phyloP scores from a whole-genome alignment of 176 grass and related monocot genomes.

The Oryza punctata region DNA sequence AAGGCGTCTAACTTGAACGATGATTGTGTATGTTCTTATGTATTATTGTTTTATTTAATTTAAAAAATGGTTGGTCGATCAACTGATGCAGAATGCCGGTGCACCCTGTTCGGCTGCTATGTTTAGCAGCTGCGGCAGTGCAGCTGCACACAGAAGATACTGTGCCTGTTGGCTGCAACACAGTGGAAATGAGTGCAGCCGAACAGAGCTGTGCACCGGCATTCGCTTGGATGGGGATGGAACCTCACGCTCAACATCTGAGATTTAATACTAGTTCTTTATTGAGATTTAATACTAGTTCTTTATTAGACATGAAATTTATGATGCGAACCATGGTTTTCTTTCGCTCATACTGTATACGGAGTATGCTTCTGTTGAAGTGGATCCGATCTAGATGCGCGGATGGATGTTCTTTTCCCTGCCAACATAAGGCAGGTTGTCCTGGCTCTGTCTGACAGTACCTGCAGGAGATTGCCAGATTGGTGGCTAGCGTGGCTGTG shows the following conservation, averaged over 20 bases:
- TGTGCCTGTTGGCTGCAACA: no score
- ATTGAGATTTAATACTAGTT: no score
- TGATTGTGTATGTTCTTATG: slow-evolving; percentile 36
- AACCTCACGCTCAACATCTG: background rate
- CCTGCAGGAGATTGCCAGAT: background rate
- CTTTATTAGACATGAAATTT: background rate
- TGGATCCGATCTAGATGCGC: background rate
- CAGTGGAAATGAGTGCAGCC: no score
- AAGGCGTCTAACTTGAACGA: slow-evolving; percentile 35
- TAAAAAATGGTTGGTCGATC: background rate
- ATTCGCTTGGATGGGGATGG: no score
- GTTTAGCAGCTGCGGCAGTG: no score
- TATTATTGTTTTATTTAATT: slow-evolving; percentile 2
- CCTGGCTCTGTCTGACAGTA: background rate
- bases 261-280: background rate
- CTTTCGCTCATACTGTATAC: background rate
- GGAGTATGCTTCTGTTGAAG: background rate
- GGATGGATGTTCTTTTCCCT: background rate
- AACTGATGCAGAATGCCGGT: background rate
- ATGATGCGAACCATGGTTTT: background rate
- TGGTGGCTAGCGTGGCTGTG: background rate
- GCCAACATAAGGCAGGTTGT: background rate
- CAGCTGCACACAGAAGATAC: no score
- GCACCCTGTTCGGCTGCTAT: no score
- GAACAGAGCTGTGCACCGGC: no score